A percentile compares a stretch with the other conserved stretches of the same genome.
These are phyloP conservation scores for Blastobotrys terrestris DNA, from an alignment of 805 yeast species.

Conservation along the genomic window DNA sequence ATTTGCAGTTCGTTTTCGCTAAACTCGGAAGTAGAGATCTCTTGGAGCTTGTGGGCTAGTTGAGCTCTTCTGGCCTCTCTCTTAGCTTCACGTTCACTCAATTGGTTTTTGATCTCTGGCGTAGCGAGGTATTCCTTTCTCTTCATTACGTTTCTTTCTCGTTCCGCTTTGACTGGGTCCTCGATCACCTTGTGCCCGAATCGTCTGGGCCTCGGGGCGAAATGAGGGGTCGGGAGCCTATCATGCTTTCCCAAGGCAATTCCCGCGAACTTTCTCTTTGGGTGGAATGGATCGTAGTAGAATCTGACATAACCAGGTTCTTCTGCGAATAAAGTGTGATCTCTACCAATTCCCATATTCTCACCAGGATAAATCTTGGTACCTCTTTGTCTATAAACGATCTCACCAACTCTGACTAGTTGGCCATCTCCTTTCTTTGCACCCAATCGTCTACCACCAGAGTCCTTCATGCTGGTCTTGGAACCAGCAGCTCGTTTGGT, in stretches of 20 bases:
- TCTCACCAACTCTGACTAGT: conserved; percentile 73
- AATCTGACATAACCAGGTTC: conserved; percentile 93
- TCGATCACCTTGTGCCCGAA: conserved; percentile 60
- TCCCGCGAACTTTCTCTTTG: conserved; percentile 84
- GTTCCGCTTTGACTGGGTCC: conserved; percentile 44
- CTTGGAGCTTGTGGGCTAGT: conserved; percentile 21
- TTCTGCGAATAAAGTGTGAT: conserved; percentile 82
- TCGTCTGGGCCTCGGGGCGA: conserved; percentile 80
- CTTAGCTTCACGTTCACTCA: conserved; percentile 37
- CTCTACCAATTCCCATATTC: conserved; percentile 76
- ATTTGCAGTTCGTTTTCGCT: conserved; percentile 29
- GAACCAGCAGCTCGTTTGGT: conserved; percentile 94
- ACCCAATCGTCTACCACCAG: conserved; percentile 92
- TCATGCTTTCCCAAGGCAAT: conserved; percentile 63
- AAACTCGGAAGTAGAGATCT: conserved; percentile 18
- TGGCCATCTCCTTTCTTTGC: conserved; percentile 81
- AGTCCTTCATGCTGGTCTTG: conserved; percentile 87
- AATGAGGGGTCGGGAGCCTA: conserved; percentile 80
- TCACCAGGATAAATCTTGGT: conserved; percentile 93
- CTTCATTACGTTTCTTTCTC: conserved; percentile 55
- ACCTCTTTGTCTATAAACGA: conserved; percentile 90
- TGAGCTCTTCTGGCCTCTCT: conserved; percentile 30
- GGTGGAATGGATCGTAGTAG: conserved; percentile 94
- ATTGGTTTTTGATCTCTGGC: conserved; percentile 42
- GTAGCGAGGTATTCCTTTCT: conserved; percentile 61